Base-by-base conservation (phyloP, 768 basidiomycete genomes). In the Asterophora lycoperdoides region DNA sequence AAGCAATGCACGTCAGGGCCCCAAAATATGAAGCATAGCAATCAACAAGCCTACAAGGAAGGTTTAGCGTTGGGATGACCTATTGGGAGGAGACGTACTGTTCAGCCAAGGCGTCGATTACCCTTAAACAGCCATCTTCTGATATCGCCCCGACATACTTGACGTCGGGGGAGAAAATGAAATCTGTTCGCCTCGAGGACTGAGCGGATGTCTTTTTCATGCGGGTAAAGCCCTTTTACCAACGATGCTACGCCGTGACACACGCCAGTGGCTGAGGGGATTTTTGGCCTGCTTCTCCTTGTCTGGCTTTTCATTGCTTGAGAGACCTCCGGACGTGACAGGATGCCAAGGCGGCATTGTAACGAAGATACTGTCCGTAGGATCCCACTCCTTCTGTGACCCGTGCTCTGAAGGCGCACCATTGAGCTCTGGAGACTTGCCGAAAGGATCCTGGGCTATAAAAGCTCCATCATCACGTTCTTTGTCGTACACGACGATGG, bases 11-110 rank as follows among this genome's bases (percentile, higher is more conserved):
- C 3, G 85, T 93, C 30, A 99, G 63, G 1, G 90, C 78, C 13
- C 94, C 95, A 60, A 98, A 99, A 65, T 99, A 99, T 3, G 93
- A 92, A 1, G 90, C 84, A 61, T 90, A 97, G 53, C 89, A 90
- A 63, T 98, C 93, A 15, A 93, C 79, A n/a, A 98, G 76, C 58
- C 94, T 95, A 51, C 13, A 7, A 9, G 38, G 8, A 32, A 14
- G 17, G 36, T 10, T 43, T 18, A 37, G 37, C 8, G 35, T 48
- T 14, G n/a, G 15, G 43, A 8, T 41, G 41, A 29, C 17, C 26
- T 44, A 28, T 36, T 51, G 14, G 40, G 20, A 37, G 20, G 19
- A 23, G 34, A 66, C 84, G 58, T 56, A 93, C 93, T 86, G 83
- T 65, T 95, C 90, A 29, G 84, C 84, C 41, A 88, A 69, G 1